phyloP scores from a whole-genome alignment of 1,284 basidiomycete genomes.

The Vanrija sp. region DNA sequence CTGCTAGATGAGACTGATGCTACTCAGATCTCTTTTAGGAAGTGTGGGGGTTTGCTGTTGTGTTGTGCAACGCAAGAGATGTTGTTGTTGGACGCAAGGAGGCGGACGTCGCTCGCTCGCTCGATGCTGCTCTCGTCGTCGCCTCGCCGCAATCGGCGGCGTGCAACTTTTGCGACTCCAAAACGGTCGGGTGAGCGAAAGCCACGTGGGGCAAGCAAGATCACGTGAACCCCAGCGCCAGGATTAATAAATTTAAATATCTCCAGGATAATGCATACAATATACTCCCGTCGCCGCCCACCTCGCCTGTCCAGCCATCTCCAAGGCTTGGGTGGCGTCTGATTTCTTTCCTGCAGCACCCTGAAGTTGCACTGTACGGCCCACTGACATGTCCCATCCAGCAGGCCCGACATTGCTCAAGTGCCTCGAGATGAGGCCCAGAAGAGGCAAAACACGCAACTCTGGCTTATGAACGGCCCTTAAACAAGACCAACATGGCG shows the following conservation, averaged over 20 bases:
- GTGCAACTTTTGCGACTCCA: conserved; percentile 1
- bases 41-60: no score
- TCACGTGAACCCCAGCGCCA: not conserved
- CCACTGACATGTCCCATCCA: no score
- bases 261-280: not conserved
- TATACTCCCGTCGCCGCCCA: not conserved
- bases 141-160: no score
- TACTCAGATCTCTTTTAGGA: not conserved
- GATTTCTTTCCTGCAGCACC: not conserved
- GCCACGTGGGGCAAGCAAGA: not conserved
- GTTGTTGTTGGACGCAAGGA: no score
- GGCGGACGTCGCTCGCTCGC: no score
- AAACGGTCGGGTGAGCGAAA: not conserved
- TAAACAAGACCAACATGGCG: not conserved
- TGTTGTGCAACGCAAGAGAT: no score
- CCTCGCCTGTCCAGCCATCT: not conserved
- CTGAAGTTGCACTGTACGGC: no score
- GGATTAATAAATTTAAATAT: not conserved
- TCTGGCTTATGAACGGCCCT: no score
- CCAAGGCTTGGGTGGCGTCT: not conserved
- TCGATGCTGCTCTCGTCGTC: no score
- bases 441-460: no score
- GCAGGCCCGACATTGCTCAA: no score
- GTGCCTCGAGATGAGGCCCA: no score
- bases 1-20: not conserved